A percentile compares a stretch with the other conserved stretches of the same genome.
phyloP scores from a whole-genome alignment of 139 green algal species.

The Desmodesmus armatus region DNA sequence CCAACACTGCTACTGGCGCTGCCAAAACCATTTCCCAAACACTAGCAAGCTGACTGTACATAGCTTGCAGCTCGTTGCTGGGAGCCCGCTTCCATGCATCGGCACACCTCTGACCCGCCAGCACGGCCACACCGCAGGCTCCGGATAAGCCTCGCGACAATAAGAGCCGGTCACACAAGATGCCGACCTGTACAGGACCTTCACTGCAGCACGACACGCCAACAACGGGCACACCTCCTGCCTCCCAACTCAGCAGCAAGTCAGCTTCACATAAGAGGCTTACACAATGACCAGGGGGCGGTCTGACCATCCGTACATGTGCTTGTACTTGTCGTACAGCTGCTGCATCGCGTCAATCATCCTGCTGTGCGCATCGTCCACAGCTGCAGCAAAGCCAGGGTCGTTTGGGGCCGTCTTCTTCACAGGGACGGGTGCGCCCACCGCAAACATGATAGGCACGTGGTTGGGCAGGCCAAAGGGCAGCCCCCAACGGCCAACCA shows the following conservation, averaged over 20 bases:
- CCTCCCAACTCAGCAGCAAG: background rate
- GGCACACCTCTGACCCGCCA: too few species aligned
- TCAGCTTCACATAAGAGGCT: background rate
- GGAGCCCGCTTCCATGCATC: too few species aligned
- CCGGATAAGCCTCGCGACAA: too few species aligned
- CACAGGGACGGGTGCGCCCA: constrained; percentile 26
- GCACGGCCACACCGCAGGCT: too few species aligned
- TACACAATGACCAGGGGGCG: constrained; percentile 45
- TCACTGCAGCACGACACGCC: too few species aligned
- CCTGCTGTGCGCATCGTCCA: constrained; percentile 39
- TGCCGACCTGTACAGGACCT: too few species aligned
- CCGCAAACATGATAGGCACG: constrained; percentile 38
- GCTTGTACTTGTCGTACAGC: constrained; percentile 50
- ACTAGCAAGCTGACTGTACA: too few species aligned
- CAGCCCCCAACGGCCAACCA: constrained; percentile 20
- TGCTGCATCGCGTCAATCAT: constrained; percentile 22
- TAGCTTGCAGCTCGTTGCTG: too few species aligned
- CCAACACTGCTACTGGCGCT: too few species aligned
- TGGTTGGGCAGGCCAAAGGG: constrained; percentile 18
- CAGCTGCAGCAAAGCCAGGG: constrained; percentile 30
- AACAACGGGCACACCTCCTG: too few species aligned
- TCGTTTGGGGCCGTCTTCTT: background rate
- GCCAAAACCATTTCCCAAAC: too few species aligned
- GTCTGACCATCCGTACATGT: constrained; percentile 37
- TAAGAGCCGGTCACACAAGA: too few species aligned